These are phyloP conservation scores for Ensete glaucum DNA, from an alignment of 176 grass and related monocot species.

Conservation along the genomic window DNA sequence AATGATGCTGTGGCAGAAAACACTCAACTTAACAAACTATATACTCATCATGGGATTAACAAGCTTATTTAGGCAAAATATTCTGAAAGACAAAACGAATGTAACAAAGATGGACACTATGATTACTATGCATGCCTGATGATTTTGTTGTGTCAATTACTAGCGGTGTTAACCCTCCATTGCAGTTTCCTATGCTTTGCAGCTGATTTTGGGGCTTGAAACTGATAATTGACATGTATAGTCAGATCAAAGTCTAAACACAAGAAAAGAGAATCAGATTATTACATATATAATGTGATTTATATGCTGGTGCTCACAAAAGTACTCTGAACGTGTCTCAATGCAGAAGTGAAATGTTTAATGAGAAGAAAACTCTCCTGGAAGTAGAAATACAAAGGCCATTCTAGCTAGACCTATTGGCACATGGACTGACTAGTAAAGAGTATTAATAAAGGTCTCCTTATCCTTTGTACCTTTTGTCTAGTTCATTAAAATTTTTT, in stretches of 20 bases:
- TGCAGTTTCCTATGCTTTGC: constrained; percentile 36
- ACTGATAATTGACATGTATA: background rate
- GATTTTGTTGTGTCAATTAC: constrained; percentile 43
- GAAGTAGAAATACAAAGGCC: no score
- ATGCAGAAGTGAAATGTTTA: no score
- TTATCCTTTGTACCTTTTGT: no score
- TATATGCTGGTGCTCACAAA: background rate
- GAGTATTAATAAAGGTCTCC: no score
- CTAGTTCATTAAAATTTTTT: no score
- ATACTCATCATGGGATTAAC: background rate
- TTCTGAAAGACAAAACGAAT: no score
- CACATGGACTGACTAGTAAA: no score
- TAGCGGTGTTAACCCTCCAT: constrained; percentile 13
- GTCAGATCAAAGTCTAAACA: background rate
- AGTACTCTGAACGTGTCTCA: background rate
- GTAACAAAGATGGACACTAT: background rate
- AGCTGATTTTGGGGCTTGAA: constrained; percentile 28
- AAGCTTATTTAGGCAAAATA: no score
- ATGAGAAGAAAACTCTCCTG: no score
- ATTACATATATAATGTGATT: background rate
- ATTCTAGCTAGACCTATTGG: no score
- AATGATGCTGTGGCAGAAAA: constrained; percentile 20
- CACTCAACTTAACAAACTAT: background rate
- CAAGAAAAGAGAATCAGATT: background rate
- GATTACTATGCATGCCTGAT: constrained; percentile 26